These are phyloP conservation scores for Bipolaris cookei DNA, from an alignment of 2,329 filamentous ascomycete genomes.

Conservation along the genomic window DNA sequence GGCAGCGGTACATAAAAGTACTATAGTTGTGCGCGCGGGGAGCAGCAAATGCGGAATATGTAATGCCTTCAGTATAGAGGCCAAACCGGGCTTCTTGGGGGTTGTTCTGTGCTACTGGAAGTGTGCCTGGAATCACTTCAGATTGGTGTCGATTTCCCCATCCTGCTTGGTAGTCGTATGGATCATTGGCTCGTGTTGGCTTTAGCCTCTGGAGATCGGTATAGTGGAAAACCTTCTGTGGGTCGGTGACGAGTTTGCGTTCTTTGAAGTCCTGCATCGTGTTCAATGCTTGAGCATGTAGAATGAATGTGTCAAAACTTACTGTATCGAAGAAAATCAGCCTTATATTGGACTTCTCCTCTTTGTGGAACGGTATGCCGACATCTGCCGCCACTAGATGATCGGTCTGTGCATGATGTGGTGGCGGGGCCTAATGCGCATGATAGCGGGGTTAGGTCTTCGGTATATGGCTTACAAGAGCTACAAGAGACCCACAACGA, in stretches of 20 bases:
- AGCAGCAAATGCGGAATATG: slow-evolving; percentile 53
- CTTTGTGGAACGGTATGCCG: slow-evolving; percentile 22
- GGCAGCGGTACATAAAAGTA: slow-evolving; percentile 54
- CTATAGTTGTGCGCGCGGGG: slow-evolving; percentile 52
- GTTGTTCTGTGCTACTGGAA: slow-evolving; percentile 53
- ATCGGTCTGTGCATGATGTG: slow-evolving; percentile 41
- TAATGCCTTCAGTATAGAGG: slow-evolving; percentile 56
- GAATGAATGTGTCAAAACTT: slow-evolving; percentile 9
- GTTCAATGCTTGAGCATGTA: slow-evolving; percentile 2
- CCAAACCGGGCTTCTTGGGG: slow-evolving; percentile 54
- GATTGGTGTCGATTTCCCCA: slow-evolving; percentile 50
- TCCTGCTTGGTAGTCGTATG: slow-evolving; percentile 49
- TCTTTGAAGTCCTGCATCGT: slow-evolving; percentile 45
- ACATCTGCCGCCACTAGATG: slow-evolving; percentile 43
- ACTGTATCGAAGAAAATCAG: slow-evolving; percentile 16
- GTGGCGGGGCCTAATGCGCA: slow-evolving; percentile 36
- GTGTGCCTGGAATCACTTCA: slow-evolving; percentile 53
- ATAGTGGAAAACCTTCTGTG: slow-evolving; percentile 48
- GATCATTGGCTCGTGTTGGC: slow-evolving; percentile 48
- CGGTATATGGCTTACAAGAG: slow-evolving; percentile 23
- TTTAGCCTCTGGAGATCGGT: slow-evolving; percentile 49
- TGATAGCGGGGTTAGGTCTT: slow-evolving; percentile 35
- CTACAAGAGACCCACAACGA: slow-evolving; percentile 27
- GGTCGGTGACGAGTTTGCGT: slow-evolving; percentile 46
- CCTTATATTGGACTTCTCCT: slow-evolving; percentile 41